These are phyloP conservation scores for Clonostachys sp. DNA, from an alignment of 2,329 filamentous ascomycete species.

Conservation along the genomic window DNA sequence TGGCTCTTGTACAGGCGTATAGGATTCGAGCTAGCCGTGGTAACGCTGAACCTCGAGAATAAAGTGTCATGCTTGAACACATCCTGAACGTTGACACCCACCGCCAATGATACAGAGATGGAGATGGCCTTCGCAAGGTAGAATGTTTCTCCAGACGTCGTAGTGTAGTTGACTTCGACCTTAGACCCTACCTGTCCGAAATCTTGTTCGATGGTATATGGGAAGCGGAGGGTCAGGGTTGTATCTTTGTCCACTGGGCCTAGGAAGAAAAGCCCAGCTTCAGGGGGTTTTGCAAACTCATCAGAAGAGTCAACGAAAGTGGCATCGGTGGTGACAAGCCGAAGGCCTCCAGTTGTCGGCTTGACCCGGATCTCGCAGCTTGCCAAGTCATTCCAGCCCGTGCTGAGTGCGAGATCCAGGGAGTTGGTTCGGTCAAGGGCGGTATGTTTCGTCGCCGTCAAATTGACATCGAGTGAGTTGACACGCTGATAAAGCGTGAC, in stretches of 20 bases:
- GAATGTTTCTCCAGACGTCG: slow-evolving; percentile 48
- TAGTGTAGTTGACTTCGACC: slow-evolving; percentile 72
- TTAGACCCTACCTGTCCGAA: slow-evolving; percentile 66
- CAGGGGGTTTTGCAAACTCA: slow-evolving; percentile 42
- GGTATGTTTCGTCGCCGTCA: slow-evolving; percentile 64
- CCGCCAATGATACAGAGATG: slow-evolving; percentile 69
- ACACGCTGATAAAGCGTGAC: slow-evolving; percentile 71
- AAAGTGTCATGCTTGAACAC: slow-evolving; percentile 80
- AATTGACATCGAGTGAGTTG: slow-evolving; percentile 62
- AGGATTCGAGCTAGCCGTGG: slow-evolving; percentile 71
- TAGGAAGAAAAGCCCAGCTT: slow-evolving; percentile 49
- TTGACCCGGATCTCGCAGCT: slow-evolving; percentile 57
- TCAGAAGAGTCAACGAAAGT: slow-evolving; percentile 35
- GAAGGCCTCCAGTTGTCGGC: slow-evolving; percentile 60
- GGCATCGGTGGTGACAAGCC: slow-evolving; percentile 58
- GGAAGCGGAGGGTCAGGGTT: slow-evolving; percentile 58
- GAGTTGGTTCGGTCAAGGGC: slow-evolving; percentile 76
- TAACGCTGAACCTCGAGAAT: slow-evolving; percentile 88
- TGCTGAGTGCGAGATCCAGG: slow-evolving; percentile 67
- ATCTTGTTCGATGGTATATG: slow-evolving; percentile 80
- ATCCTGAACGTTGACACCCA: slow-evolving; percentile 96
- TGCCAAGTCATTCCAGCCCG: slow-evolving; percentile 68
- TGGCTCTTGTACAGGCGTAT: slow-evolving; percentile 68
- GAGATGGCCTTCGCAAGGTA: slow-evolving; percentile 44
- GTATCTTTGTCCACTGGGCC: slow-evolving; percentile 36